Evolutionary conservation across 208 protist species (phyloP).

Genomic region (Trypanosomatidae sp.): DNA sequence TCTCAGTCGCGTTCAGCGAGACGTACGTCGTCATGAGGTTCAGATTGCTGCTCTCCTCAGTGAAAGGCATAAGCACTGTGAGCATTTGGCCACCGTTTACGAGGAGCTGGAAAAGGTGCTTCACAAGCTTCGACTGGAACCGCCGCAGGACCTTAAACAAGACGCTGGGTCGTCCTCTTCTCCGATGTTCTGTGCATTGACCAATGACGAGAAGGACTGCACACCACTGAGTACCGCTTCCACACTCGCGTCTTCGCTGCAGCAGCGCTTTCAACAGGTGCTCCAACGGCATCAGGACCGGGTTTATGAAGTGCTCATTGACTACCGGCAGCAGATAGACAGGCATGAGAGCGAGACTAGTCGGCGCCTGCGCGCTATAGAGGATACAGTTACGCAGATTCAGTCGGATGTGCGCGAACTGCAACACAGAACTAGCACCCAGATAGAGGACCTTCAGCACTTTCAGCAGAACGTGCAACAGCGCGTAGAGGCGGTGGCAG

Average conservation of each 20-base stretch:
- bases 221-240: background rate
- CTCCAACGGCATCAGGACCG: slow-evolving; percentile 19
- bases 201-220: background rate
- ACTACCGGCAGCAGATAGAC: slow-evolving; percentile 22
- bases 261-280: slow-evolving; percentile 1
- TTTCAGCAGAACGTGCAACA: slow-evolving; percentile 6
- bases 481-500: background rate
- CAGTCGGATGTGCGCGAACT: slow-evolving; percentile 16
- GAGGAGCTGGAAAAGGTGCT: slow-evolving; percentile 23
- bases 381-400: slow-evolving; percentile 5
- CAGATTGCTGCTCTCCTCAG: slow-evolving; percentile 15
- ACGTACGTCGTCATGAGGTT: slow-evolving; percentile 12
- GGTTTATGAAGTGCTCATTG: slow-evolving; percentile 21
- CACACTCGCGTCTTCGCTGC: background rate
- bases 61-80: slow-evolving; percentile 35
- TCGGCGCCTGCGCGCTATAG: slow-evolving; percentile 16
- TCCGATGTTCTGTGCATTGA: background rate
- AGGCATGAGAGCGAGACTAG: slow-evolving; percentile 11
- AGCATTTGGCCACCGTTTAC: slow-evolving; percentile 24
- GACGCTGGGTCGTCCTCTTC: background rate
- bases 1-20: slow-evolving; percentile 15
- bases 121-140: slow-evolving; percentile 10
- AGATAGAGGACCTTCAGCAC: background rate
- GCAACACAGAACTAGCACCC: background rate
- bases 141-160: background rate